Base-by-base conservation (phyloP, 2,329 filamentous ascomycete genomes). In the Trichoderma gracile region DNA sequence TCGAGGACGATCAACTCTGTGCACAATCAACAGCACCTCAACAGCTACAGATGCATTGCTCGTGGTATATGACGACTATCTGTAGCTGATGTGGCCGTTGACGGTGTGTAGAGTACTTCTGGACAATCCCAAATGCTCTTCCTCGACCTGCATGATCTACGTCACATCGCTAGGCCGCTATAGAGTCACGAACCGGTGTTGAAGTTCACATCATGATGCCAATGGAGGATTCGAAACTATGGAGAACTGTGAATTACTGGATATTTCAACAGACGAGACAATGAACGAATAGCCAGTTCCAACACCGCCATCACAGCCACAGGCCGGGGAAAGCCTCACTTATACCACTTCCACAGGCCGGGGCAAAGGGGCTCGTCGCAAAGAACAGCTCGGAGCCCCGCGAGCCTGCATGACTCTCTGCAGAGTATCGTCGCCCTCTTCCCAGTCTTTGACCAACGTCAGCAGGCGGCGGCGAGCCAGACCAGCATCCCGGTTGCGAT, bases 401-500 rank as follows among this genome's bases (percentile, higher is more conserved):
- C 42, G 56, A 27, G 72, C 72, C 57, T 72, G 70, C 74, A 75
- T 76, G 1, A 78, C 75, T 40, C 73, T 73, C 38, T 75, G 71
- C 46, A 79, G 67, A 10, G 76, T 77, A 53, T 76, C 72, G 63
- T 79, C 77, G 5, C 73, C 74, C 65, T 78, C 76, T 47, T 78
- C 73, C 78, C 78, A 80, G 45, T 74, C 69, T 61, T 79, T 79
- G 21, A 76, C 70, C 64, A 79, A 69, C 33, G 70, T 73, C 70
- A 76, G 66, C 42, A 76, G 65, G 17, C 73, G 72, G 1, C 75
- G 70, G n/a, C 77, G 71, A 7, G 75, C 75, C 55, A 74, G 67
- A 5, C 75, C 75, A 12, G 75, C 75, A 63, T 80, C 77, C 10
- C 76, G 72, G 59, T 79, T 80, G 14, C 78, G 76, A 63, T 80